These are phyloP conservation scores for Blastocystis sp. DNA, from an alignment of 352 stramenopile genomes.

Conservation along the genomic window DNA sequence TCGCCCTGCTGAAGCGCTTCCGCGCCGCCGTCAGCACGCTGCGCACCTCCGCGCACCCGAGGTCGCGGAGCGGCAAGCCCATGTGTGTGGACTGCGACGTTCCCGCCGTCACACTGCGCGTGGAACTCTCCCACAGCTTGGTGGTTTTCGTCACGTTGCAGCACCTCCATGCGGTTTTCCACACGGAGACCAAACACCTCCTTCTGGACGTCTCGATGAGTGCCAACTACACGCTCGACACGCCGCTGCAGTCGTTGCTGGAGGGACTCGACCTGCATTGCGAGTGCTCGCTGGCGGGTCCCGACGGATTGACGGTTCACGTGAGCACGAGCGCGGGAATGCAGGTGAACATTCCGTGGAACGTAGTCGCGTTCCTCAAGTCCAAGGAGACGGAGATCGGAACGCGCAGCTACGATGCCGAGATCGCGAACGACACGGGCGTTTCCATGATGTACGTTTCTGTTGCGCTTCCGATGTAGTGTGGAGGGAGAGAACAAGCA, in stretches of 20 bases:
- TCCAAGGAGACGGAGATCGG: background rate
- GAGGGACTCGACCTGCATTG: background rate
- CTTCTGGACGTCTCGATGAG: background rate
- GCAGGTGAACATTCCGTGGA: background rate
- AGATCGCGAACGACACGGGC: slow-evolving; percentile 3
- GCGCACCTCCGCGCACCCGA: too few relatives aligned
- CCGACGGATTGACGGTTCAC: background rate
- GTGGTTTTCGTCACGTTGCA: background rate
- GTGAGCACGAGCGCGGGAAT: background rate
- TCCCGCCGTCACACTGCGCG: background rate
- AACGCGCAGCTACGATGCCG: background rate
- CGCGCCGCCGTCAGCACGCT: too few relatives aligned
- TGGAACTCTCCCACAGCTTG: background rate
- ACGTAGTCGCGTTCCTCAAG: background rate
- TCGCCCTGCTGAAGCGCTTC: background rate
- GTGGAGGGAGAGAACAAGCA: slow-evolving; percentile 38
- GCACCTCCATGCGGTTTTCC: background rate
- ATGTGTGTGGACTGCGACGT: background rate
- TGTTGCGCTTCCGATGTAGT: background rate
- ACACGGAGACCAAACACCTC: background rate
- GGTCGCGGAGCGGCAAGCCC: too few relatives aligned
- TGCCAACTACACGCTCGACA: background rate
- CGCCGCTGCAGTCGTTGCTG: background rate
- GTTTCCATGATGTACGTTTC: background rate
- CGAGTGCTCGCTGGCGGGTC: background rate